These are phyloP conservation scores for Plasmodium yoelii DNA, from an alignment of 169 alveolate species.

Conservation along the genomic window DNA sequence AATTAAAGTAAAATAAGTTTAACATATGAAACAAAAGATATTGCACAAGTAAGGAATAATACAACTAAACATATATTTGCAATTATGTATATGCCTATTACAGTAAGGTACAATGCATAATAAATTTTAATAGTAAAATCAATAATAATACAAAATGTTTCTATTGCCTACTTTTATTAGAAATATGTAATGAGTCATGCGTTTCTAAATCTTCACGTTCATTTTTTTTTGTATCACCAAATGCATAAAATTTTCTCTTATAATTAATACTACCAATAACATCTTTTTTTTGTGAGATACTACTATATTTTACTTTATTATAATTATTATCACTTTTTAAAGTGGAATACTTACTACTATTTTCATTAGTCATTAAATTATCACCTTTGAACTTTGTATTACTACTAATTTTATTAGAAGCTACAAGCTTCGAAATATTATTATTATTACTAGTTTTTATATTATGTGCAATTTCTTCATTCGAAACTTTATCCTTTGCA, in stretches of 20 bases:
- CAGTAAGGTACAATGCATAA: background rate
- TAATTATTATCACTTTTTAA: slow-evolving; percentile 18
- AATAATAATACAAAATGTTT: too few relatives aligned
- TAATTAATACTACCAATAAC: slow-evolving; percentile 20
- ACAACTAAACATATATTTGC: background rate
- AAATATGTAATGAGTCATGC: slow-evolving; percentile 27
- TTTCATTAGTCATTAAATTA: slow-evolving; percentile 16
- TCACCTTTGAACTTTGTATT: slow-evolving; percentile 4
- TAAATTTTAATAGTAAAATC: background rate
- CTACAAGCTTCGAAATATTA: background rate
- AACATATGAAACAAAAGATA: background rate
- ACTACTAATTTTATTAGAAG: slow-evolving; percentile 33
- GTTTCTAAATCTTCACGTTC: slow-evolving; percentile 41
- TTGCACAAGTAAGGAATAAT: background rate
- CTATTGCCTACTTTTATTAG: slow-evolving; percentile 69
- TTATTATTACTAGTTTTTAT: slow-evolving; percentile 12
- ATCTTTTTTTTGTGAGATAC: slow-evolving; percentile 8
- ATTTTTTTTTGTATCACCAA: slow-evolving; percentile 43
- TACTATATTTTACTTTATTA: slow-evolving; percentile 9
- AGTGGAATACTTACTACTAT: slow-evolving; percentile 16
- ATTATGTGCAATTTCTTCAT: slow-evolving; percentile 27
- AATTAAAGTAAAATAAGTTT: background rate
- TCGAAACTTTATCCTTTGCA: slow-evolving; percentile 5
- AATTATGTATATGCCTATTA: background rate
- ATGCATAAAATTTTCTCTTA: slow-evolving; percentile 70